Percentiles rank a stretch among this genome's conserved stretches.
Conservation (phyloP, 768 basidiomycete species). For the Suillus subluteus region DNA sequence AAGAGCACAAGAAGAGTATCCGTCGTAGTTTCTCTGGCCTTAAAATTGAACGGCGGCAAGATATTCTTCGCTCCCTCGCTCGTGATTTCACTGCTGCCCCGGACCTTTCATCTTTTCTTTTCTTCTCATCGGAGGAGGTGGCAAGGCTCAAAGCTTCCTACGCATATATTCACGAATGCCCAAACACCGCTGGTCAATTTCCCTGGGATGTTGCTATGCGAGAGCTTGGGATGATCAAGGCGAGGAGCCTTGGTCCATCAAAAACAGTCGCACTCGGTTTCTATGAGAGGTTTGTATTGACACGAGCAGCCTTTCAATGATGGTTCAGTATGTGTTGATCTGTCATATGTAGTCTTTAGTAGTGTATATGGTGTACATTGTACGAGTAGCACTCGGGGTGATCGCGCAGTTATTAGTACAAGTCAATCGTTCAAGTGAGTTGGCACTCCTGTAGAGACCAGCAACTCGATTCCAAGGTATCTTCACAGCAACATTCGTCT, state of each 20-base stretch:
- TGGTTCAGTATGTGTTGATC: neutral
- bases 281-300: slow-evolving; percentile 45
- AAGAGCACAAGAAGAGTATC: slow-evolving; percentile 29
- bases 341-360: neutral
- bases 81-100: slow-evolving; percentile 42
- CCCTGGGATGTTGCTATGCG: slow-evolving; percentile 61
- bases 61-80: slow-evolving; percentile 48
- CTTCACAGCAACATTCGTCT: neutral
- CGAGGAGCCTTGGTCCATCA: slow-evolving; percentile 40
- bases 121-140: slow-evolving; percentile 29
- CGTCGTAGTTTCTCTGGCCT: slow-evolving; percentile 39
- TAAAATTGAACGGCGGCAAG: slow-evolving; percentile 51
- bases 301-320: slow-evolving; percentile 19
- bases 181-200: slow-evolving; percentile 37
- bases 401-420: neutral
- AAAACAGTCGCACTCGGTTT: slow-evolving; percentile 48
- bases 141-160: slow-evolving; percentile 51
- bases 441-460: neutral
- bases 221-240: slow-evolving; percentile 56
- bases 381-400: neutral
- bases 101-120: slow-evolving; percentile 30
- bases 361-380: neutral
- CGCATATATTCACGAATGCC: slow-evolving; percentile 46
- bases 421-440: neutral
- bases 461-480: neutral